Evolutionary conservation across 306 rosid genomes (phyloP).

Genomic region (Vicia villosa): DNA sequence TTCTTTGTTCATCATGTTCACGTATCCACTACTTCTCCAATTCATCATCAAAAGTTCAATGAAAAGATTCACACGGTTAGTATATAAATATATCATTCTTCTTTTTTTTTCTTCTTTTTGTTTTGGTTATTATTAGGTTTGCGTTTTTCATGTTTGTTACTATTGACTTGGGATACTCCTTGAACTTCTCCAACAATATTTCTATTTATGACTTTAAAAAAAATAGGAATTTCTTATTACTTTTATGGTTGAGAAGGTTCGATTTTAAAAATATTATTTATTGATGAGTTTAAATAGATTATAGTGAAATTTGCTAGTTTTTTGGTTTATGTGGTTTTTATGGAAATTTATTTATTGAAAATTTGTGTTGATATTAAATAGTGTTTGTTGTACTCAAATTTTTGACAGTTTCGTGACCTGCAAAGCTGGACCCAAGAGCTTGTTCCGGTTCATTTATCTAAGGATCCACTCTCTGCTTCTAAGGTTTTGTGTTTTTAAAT

Average conservation of each 20-base stretch:
- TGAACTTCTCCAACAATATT: slow-evolving; percentile 15
- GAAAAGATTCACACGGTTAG: slow-evolving; percentile 72
- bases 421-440: slow-evolving; percentile 91
- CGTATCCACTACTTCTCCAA: slow-evolving; percentile 55
- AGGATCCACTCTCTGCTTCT: slow-evolving; percentile 60
- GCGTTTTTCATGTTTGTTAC: no score
- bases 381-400: slow-evolving; percentile 27
- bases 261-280: slow-evolving; percentile 8
- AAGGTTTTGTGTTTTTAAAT: slow-evolving; percentile 53
- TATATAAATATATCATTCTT: background rate
- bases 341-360: background rate
- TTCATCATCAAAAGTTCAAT: slow-evolving; percentile 53
- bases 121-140: background rate
- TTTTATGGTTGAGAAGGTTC: background rate
- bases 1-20: slow-evolving; percentile 69
- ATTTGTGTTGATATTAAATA: slow-evolving; percentile 12
- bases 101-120: background rate
- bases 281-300: background rate
- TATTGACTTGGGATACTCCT: slow-evolving; percentile 6
- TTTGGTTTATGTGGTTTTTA: background rate
- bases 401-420: slow-evolving; percentile 57
- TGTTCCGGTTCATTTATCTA: slow-evolving; percentile 63
- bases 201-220: background rate
- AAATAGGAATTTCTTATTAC: background rate
- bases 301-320: background rate